Evolutionary conservation across 768 basidiomycete genomes (phyloP).

Genomic region (Coprinellus micaceus): DNA sequence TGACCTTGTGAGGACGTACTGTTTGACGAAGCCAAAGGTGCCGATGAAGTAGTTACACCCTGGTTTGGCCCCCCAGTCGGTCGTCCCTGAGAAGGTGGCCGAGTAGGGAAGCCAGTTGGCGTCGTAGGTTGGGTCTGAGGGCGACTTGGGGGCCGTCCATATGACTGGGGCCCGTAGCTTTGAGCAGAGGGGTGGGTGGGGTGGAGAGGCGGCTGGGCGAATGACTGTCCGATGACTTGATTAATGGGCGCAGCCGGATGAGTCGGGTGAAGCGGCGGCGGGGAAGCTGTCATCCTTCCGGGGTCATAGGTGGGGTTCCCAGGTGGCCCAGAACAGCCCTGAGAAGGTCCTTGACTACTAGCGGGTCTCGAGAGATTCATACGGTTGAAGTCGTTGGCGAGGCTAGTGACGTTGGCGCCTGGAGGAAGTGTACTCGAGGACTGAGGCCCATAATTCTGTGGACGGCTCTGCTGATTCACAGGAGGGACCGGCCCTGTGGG

Average conservation of each 20-base stretch:
- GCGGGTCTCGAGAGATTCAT: slow-evolving; percentile 28
- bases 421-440: neutral
- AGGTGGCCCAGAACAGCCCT: neutral
- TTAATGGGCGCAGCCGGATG: slow-evolving; percentile 21
- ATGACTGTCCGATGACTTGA: neutral
- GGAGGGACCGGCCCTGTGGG: neutral
- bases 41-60: neutral
- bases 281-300: slow-evolving; percentile 14
- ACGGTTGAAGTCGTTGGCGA: slow-evolving; percentile 36
- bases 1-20: slow-evolving; percentile 10
- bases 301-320: neutral
- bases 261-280: slow-evolving; percentile 34
- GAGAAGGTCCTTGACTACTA: slow-evolving; percentile 4
- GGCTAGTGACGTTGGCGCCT: slow-evolving; percentile 22
- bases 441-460: slow-evolving; percentile 12
- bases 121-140: neutral
- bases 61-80: neutral
- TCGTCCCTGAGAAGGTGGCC: slow-evolving; percentile 1
- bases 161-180: neutral
- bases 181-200: neutral
- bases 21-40: neutral
- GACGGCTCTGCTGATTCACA: neutral
- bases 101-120: neutral
- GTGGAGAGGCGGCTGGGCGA: neutral
- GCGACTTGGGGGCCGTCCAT: slow-evolving; percentile 4